Evolutionary conservation across 2,329 filamentous ascomycete species (phyloP).

Genomic region (Aureobasidium melanogenum): DNA sequence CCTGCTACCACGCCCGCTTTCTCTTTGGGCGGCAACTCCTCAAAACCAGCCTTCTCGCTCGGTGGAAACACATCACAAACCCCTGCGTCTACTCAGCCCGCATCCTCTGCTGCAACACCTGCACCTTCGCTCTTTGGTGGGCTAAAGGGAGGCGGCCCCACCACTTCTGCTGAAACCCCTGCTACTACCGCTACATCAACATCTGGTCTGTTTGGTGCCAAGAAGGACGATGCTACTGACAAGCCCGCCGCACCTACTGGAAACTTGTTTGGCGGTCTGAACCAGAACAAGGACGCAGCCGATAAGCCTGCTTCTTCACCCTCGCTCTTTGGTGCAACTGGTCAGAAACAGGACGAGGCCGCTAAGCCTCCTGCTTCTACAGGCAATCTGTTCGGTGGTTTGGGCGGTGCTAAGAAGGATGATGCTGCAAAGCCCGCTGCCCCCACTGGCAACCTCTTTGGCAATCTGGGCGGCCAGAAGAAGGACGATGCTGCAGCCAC

Average conservation of each 20-base stretch:
- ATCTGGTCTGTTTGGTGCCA: conserved; percentile 22
- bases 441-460: conserved; percentile 11
- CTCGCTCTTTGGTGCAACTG: neutral
- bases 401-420: conserved; percentile 16
- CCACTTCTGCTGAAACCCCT: neutral
- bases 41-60: conserved; percentile 24
- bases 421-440: conserved; percentile 9
- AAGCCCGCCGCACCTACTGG: neutral
- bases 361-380: conserved; percentile 1
- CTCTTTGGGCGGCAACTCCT: neutral
- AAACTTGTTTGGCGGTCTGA: neutral
- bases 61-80: neutral
- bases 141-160: neutral
- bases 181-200: conserved; percentile 15
- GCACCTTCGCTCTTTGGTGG: conserved; percentile 10
- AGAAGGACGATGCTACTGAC: neutral
- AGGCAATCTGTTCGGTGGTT: conserved; percentile 5
- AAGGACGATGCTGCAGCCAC: conserved; percentile 5
- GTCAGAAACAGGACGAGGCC: conserved; percentile 4
- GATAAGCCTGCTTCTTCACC: conserved; percentile 2
- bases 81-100: neutral
- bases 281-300: neutral
- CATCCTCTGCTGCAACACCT: conserved; percentile 8
- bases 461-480: conserved; percentile 4
- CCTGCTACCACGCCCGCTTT: neutral